These are phyloP conservation scores for Periconia sp. DNA, from an alignment of 2,329 filamentous ascomycete genomes.

Conservation along the genomic window DNA sequence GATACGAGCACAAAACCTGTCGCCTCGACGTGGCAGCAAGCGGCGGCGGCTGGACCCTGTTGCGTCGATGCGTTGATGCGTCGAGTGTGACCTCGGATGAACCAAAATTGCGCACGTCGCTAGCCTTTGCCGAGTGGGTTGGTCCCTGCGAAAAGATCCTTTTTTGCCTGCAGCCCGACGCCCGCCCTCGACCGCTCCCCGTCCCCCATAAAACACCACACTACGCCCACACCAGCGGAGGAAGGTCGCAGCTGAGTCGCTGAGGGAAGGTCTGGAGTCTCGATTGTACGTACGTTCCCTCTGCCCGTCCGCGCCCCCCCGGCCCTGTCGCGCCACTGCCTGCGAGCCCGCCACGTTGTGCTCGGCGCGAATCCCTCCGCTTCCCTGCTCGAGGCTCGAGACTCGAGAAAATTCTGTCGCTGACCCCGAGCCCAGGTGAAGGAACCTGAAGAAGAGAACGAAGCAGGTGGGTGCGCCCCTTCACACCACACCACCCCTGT, in stretches of 20 bases:
- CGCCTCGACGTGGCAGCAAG: no score
- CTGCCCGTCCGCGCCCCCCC: constrained; percentile 9
- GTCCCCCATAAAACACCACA: constrained; percentile 25
- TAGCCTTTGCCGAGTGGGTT: constrained; percentile 23
- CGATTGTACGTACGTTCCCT: constrained; percentile 34
- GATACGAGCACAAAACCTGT: no score
- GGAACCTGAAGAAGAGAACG: constrained; percentile 27
- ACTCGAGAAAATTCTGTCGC: constrained; percentile 39
- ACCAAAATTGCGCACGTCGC: constrained; percentile 30
- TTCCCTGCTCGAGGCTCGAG: no score
- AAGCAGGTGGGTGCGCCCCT: constrained; percentile 24
- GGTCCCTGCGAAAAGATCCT: constrained; percentile 13
- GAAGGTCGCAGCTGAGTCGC: constrained; percentile 48
- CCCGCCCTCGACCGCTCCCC: constrained; percentile 12
- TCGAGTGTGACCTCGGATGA: constrained; percentile 24
- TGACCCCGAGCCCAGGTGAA: constrained; percentile 40
- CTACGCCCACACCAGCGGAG: constrained; percentile 32
- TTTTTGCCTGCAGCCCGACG: constrained; percentile 30
- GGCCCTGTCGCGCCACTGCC: constrained; percentile 1
- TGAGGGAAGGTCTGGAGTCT: constrained; percentile 49
- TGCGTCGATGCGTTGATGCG: constrained; percentile 6
- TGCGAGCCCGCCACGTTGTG: constrained; percentile 19
- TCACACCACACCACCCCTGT: constrained; percentile 3
- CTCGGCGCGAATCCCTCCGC: constrained; percentile 27
- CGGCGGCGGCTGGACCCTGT: constrained; percentile 19